These are phyloP conservation scores for Onygenales sp. DNA, from an alignment of 2,329 filamentous ascomycete genomes.

Conservation along the genomic window DNA sequence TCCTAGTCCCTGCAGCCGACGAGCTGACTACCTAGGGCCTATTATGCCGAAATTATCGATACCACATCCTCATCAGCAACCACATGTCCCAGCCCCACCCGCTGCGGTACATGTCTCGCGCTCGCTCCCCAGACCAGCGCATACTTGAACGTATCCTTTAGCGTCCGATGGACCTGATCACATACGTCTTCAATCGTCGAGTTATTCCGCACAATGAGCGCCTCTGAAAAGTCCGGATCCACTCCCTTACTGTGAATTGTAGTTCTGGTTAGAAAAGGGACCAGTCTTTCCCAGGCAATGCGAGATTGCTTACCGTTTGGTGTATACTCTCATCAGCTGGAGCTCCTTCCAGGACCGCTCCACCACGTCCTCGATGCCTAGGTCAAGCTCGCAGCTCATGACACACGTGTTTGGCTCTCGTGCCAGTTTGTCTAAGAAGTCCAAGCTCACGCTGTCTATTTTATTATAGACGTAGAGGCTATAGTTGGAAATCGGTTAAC, in stretches of 20 bases:
- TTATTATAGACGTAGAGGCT: conserved; percentile 99
- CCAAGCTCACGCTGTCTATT: conserved; percentile 87
- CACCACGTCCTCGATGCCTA: conserved; percentile 87
- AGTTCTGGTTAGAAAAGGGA: neutral
- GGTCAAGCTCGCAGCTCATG: conserved; percentile 93
- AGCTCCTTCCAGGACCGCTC: conserved; percentile 94
- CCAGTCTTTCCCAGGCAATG: neutral
- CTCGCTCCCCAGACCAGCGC: conserved; percentile 96
- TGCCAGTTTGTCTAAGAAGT: conserved; percentile 85
- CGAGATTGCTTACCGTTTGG: conserved; percentile 52
- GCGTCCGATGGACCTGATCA: conserved; percentile 81
- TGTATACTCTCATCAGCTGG: conserved; percentile 83
- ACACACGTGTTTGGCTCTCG: conserved; percentile 89
- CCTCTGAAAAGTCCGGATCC: conserved; percentile 83
- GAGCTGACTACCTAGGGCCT: too few species aligned
- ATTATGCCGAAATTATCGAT: conserved; percentile 48
- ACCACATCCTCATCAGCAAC: conserved; percentile 65
- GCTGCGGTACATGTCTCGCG: conserved; percentile 86
- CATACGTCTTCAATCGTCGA: conserved; percentile 95
- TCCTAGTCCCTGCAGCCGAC: neutral
- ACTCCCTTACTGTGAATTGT: conserved; percentile 59
- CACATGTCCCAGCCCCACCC: conserved; percentile 74
- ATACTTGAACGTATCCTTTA: conserved; percentile 99
- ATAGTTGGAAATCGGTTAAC: too few species aligned
- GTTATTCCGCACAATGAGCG: conserved; percentile 80